phyloP scores from a whole-genome alignment of 1,284 basidiomycete species.

The Leccinum fallax region DNA sequence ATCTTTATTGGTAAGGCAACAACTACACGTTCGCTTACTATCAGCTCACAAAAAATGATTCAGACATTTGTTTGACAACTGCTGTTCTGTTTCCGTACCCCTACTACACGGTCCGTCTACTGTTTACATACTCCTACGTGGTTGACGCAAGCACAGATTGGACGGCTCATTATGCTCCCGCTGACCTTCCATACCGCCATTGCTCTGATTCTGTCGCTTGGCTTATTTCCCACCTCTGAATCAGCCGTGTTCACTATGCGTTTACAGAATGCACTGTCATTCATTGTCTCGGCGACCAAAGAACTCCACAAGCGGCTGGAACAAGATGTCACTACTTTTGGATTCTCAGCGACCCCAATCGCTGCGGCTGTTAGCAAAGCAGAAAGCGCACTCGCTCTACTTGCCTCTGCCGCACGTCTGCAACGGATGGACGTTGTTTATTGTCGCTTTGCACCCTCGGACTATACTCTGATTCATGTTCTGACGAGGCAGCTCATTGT shows the following conservation, averaged over 20 bases:
- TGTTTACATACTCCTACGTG: background rate
- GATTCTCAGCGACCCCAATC: slow-evolving; percentile 47
- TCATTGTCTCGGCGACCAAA: slow-evolving; percentile 50
- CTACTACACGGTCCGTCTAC: slow-evolving; percentile 49
- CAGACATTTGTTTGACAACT: slow-evolving; percentile 64
- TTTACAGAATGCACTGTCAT: slow-evolving; percentile 54
- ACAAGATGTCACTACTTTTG: slow-evolving; percentile 45
- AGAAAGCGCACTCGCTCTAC: slow-evolving; percentile 56
- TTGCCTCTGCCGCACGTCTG: slow-evolving; percentile 57
- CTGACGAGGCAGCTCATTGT: slow-evolving; percentile 54
- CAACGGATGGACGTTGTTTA: slow-evolving; percentile 67
- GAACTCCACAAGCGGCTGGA: slow-evolving; percentile 53
- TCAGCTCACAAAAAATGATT: background rate
- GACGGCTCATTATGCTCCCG: slow-evolving; percentile 58
- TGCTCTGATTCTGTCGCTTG: slow-evolving; percentile 51
- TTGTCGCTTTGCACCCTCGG: slow-evolving; percentile 61
- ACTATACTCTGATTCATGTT: slow-evolving; percentile 58
- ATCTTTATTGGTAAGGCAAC: slow-evolving; percentile 50
- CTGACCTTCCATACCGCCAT: slow-evolving; percentile 64
- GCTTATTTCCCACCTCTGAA: slow-evolving; percentile 70
- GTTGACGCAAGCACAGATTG: slow-evolving; percentile 40
- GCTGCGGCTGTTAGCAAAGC: slow-evolving; percentile 45
- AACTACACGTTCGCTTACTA: background rate
- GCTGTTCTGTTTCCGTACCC: slow-evolving; percentile 68
- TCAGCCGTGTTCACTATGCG: slow-evolving; percentile 63